Evolutionary conservation across 345 rosid genomes (phyloP).

Genomic region (Sonneratia caseolaris): DNA sequence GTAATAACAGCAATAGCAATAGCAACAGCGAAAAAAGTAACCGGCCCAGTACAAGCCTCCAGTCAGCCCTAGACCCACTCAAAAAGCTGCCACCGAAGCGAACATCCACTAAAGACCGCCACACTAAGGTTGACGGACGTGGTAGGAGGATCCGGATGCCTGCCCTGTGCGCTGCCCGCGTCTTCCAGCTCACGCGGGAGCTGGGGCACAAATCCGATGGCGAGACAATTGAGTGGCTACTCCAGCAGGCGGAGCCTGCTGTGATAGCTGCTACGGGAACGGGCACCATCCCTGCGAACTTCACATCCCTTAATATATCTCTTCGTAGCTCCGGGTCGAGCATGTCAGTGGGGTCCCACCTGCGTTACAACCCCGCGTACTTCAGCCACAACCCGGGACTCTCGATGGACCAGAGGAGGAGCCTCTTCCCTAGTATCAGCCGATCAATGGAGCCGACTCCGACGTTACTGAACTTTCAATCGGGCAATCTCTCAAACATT

Average conservation of each 20-base stretch:
- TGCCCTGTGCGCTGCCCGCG: constrained; percentile 99
- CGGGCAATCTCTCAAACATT: constrained; percentile 33
- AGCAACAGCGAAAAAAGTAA: constrained; percentile 19
- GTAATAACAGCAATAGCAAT: constrained; percentile 17
- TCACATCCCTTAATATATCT: constrained; percentile 84
- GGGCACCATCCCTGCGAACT: constrained; percentile 94
- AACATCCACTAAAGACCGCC: constrained; percentile 86
- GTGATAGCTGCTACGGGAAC: constrained; percentile 98
- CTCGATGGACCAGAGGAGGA: constrained; percentile 32
- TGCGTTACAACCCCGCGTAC: constrained; percentile 33
- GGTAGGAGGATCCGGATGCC: constrained; percentile 98
- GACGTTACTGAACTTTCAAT: constrained; percentile 67
- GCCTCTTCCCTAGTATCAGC: constrained; percentile 48
- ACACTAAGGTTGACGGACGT: constrained; percentile 93
- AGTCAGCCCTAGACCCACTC: no score
- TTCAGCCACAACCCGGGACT: constrained; percentile 43
- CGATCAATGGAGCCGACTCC: constrained; percentile 32
- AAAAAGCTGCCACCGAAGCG: constrained; percentile 31
- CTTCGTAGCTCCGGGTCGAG: constrained; percentile 86
- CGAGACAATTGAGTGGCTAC: constrained; percentile 95
- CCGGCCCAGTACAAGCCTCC: neutral
- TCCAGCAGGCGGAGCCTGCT: constrained; percentile 95
- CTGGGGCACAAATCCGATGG: constrained; percentile 94
- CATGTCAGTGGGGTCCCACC: constrained; percentile 80
- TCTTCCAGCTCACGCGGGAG: constrained; percentile 85